These are phyloP conservation scores for Neonectria coccinea DNA, from an alignment of 2,329 filamentous ascomycete species.

Conservation along the genomic window DNA sequence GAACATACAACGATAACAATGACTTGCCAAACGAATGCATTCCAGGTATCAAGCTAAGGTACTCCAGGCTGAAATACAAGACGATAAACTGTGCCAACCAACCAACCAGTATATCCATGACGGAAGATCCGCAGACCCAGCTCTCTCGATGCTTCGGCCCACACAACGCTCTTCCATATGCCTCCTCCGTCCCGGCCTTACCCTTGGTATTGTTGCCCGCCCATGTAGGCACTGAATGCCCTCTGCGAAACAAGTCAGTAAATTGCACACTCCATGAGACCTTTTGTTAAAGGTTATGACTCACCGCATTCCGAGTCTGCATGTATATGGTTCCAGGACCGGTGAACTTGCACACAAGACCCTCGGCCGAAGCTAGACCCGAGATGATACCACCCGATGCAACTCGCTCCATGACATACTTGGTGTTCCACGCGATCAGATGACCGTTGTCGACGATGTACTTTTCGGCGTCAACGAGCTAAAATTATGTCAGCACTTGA, in stretches of 20 bases:
- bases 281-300: conserved; percentile 43
- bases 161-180: neutral
- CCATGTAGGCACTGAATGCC: conserved; percentile 65
- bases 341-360: conserved; percentile 93
- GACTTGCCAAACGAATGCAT: conserved; percentile 10
- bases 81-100: conserved; percentile 2
- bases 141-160: conserved; percentile 1
- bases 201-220: conserved; percentile 56
- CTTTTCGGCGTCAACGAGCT: conserved; percentile 77
- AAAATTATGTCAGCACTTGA: conserved; percentile 23
- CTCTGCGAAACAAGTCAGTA: conserved; percentile 51
- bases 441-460: conserved; percentile 96
- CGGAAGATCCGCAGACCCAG: neutral
- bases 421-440: conserved; percentile 95
- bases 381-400: conserved; percentile 94
- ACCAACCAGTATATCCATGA: neutral
- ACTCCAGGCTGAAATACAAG: conserved; percentile 33
- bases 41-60: conserved; percentile 35
- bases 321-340: conserved; percentile 92
- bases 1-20: neutral
- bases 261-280: neutral
- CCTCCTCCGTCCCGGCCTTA: conserved; percentile 12
- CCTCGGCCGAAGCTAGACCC: conserved; percentile 83
- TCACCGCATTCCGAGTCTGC: conserved; percentile 87
- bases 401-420: conserved; percentile 90